phyloP scores from a whole-genome alignment of 768 basidiomycete species.

The Daedaleopsis nitida region DNA sequence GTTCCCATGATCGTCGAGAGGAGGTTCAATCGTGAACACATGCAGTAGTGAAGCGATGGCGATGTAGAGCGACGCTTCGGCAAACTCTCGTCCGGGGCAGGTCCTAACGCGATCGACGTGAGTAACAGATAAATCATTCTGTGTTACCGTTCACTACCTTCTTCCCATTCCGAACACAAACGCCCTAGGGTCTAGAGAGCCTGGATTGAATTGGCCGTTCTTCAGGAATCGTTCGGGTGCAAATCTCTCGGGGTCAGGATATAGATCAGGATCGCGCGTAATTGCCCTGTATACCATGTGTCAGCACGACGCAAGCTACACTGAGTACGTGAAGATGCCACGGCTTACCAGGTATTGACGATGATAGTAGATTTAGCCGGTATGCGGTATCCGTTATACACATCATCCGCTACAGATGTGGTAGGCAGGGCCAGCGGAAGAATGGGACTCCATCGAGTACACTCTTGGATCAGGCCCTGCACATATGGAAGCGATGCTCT shows the following conservation, averaged over 20 bases:
- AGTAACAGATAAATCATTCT: not conserved
- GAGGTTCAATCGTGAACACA: not conserved
- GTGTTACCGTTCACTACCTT: not conserved
- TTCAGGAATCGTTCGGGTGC: conserved; percentile 41
- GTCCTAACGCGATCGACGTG: not conserved
- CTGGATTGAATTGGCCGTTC: not conserved
- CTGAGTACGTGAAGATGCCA: conserved; percentile 39
- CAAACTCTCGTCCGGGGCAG: conserved; percentile 8
- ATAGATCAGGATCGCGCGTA: conserved; percentile 39
- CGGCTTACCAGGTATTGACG: conserved; percentile 29
- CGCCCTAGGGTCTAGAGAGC: not conserved
- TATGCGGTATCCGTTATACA: conserved; percentile 34
- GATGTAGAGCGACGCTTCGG: conserved; percentile 3
- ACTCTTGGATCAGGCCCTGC: conserved; percentile 4
- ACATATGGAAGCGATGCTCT: conserved; percentile 14
- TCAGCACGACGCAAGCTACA: conserved; percentile 37
- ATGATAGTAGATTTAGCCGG: conserved; percentile 32
- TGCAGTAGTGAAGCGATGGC: conserved; percentile 10
- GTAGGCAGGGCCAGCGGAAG: conserved; percentile 34
- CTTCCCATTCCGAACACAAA: conserved; percentile 8
- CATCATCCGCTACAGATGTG: conserved; percentile 30
- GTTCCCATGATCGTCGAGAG: not conserved
- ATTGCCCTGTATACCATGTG: conserved; percentile 43
- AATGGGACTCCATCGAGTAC: conserved; percentile 17
- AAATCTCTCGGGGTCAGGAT: conserved; percentile 37